These are phyloP conservation scores for Hypoxylon intermedium DNA, from an alignment of 495 filamentous ascomycete genomes.

Conservation along the genomic window DNA sequence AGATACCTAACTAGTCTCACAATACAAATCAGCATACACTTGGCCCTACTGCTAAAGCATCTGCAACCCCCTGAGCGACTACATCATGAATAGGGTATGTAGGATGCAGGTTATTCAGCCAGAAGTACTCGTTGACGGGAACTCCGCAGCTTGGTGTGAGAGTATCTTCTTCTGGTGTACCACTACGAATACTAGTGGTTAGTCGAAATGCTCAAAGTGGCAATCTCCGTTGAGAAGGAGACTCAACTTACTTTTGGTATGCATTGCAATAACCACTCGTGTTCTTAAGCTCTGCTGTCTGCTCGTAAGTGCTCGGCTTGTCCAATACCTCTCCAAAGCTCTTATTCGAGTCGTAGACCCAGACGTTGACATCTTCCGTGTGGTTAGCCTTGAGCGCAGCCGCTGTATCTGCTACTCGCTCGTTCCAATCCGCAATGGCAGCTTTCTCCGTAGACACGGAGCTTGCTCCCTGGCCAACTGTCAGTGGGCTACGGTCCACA, in stretches of 20 bases:
- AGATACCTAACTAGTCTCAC: neutral
- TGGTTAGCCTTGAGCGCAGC: conserved; percentile 45
- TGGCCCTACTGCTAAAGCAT: conserved; percentile 47
- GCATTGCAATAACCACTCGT: conserved; percentile 60
- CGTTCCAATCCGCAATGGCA: conserved; percentile 52
- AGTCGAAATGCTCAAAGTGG: too few species aligned
- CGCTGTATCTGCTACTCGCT: conserved; percentile 42
- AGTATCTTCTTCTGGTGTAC: conserved; percentile 58
- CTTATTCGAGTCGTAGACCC: conserved; percentile 55
- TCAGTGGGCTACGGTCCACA: conserved; percentile 68
- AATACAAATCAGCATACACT: conserved; percentile 34
- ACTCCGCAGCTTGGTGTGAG: conserved; percentile 57
- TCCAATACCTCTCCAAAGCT: conserved; percentile 64
- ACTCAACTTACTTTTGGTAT: conserved; percentile 60
- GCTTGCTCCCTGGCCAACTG: conserved; percentile 41
- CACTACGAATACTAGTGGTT: conserved; percentile 49
- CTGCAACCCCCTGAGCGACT: conserved; percentile 58
- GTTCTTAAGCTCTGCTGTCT: conserved; percentile 59
- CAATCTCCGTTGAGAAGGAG: too few species aligned
- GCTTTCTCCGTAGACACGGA: conserved; percentile 42
- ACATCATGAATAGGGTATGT: conserved; percentile 66
- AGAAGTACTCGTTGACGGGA: conserved; percentile 67
- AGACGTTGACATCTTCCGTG: conserved; percentile 49
- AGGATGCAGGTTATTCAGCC: conserved; percentile 68
- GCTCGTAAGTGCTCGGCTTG: conserved; percentile 53